Evolutionary conservation across 106 monocot genomes (phyloP).

Genomic region (Gastrodia elata): DNA sequence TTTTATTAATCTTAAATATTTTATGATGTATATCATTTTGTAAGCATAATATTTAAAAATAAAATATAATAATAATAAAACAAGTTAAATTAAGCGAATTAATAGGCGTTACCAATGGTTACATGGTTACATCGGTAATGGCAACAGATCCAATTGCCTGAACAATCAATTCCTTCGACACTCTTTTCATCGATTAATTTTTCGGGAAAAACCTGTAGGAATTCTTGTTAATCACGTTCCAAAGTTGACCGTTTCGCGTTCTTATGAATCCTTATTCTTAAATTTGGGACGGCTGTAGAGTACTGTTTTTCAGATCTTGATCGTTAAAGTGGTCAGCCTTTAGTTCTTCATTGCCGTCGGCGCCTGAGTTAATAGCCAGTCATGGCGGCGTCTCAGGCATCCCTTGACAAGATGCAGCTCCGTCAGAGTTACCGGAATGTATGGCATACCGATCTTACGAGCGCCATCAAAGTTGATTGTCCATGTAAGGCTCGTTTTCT

Average conservation of each 20-base stretch:
- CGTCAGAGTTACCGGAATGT: conserved; percentile 29
- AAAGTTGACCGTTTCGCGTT: neutral
- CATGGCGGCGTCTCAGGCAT: conserved; percentile 24
- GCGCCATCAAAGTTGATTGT: conserved; percentile 37
- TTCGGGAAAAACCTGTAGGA: neutral
- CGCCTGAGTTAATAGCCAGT: neutral
- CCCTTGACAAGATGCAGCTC: conserved; percentile 29
- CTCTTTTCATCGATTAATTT: neutral
- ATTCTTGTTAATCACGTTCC: neutral
- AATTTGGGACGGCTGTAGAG: neutral
- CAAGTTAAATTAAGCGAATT: no score
- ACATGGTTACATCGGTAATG: no score
- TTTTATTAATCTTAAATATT: no score
- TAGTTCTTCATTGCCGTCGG: neutral
- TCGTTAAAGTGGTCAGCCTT: neutral
- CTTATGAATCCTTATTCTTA: neutral
- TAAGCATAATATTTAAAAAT: no score
- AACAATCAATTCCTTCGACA: no score
- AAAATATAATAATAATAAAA: no score
- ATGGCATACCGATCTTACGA: conserved; percentile 24
- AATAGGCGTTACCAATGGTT: no score
- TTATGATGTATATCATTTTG: no score
- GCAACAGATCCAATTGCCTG: no score
- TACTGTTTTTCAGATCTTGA: neutral
- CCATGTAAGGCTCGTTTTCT: conserved; percentile 36